Base-by-base conservation (phyloP, 1,284 basidiomycete genomes). In the Malassezia vespertilionis region DNA sequence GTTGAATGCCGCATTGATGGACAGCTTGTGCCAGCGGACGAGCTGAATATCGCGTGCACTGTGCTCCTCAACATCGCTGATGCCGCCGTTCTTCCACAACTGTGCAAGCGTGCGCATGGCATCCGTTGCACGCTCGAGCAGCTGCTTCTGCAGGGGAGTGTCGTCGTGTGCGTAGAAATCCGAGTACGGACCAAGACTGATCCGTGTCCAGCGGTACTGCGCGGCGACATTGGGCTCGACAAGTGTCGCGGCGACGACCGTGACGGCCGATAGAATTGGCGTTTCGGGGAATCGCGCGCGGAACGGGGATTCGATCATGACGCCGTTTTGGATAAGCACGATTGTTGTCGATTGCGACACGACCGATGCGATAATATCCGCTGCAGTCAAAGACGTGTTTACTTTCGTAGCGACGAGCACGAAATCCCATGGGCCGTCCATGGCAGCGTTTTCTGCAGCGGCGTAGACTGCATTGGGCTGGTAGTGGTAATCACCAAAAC, bases 161-260 rank as follows among this genome's bases (percentile, higher is more conserved):
- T 50, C 44, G 17, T 46, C 53, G 11, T 30, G 44, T 7, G 56
- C 57, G 33, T 52, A 53, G 4, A 63, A 53, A 32, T 63, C 57
- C 5, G 67, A 60, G 44, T 67, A 75, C 6, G 73, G 69, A 0
- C 74, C 74, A 34, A 75, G 62, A 23, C 62, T 68, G 47, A 75
- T 72, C 14, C 74, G 57, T 5, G 74, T 75, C 74, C 74, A 75
- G 3, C 72, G 56, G 51, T 74, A 74, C 53, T 75, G 74, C 21
- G 58, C 54, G 28, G 75, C 58, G n/a, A 69, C 49, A 6, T 71
- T 71, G 15, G 65, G 71, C 20, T 54, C 33, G 7, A 67, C 56
- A 44, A 74, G 73, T 40, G 73, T 72, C 1, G 72, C 72, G 43
- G 65, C 71, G 22, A 73, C 66, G 40, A 75, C 70, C 5, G 74